Evolutionary conservation across 1,284 basidiomycete species (phyloP), one percentile per base, ranked within the genome.

Genomic region (Rhodotorula glutinis): DNA sequence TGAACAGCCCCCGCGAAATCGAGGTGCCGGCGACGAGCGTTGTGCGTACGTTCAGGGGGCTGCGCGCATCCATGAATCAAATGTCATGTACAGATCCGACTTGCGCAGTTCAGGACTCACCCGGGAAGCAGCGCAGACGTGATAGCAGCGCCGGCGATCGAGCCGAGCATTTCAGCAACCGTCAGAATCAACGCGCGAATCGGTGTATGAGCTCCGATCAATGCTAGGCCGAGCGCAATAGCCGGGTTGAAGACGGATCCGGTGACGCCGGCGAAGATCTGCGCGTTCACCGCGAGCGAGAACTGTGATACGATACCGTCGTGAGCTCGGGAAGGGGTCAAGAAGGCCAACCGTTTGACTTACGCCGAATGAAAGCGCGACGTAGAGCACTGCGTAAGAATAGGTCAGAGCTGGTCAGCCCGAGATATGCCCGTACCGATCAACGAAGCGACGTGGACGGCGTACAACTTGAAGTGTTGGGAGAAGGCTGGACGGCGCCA

Each of bases 231-330:
- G 43, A 88, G 79, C n/a, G 84, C 85, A 65, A 90, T 82, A 63
- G 86, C 83, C 0, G 88, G 88, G 75, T 89, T 89, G 80, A 89
- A 88, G 46, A 85, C 78, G 13, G 84, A 85, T 19, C n/a, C n/a
- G 43, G 25, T 52, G 8, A 60, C 58, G 19, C 58, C 49, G 17
- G 38, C 51, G 7, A 60, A 60, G 40, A 60, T 41, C 90, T 44
- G 88, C 13, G 85, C 86, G 9, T 84, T 84, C 47, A 87, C 83
- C 57, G 88, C 81, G 47, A 90, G 81, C 64, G 84, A 84, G 59
- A 89, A 65, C 58, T 60, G 58, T 10, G 27, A 2, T 23, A 16
- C 3, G 21, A 2, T 23, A 16, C 3, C 13, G 21, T 47, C 46
- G 23, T n/a, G 17, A n/a, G 46, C 21, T 11, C 21, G 23, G 23